Evolutionary conservation across 2,329 filamentous ascomycete species (phyloP), one percentile per base, ranked within the genome.

Genomic region (Bisporella sp.): DNA sequence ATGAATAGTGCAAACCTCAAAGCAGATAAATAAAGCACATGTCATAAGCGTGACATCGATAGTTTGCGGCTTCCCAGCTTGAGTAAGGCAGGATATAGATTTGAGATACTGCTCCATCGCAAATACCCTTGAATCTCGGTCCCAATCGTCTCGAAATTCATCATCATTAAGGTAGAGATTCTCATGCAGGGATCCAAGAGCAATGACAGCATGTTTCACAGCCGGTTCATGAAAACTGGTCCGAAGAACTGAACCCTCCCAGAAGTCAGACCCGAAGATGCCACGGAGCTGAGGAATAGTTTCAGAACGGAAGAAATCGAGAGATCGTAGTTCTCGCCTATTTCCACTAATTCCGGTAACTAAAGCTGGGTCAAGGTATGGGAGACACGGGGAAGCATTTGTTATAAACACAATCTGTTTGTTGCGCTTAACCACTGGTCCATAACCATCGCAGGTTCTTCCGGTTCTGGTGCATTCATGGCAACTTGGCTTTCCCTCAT

Each of bases 221-320:
- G 55, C 51, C 3, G 54, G 52, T 32, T 57, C 54, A 2, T 71
- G 69, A 53, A 84, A 78, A 47, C 78, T 83, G 61, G 81, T 78
- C 55, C 79, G 76, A 12, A 84, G 63, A 3, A 85, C 78, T 11
- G 75, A 72, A 41, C 73, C 71, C 1, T 74, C 79, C 81, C 82
- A 85, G 60, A 85, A 85, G 2, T 73, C 69, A 31, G 74, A 75
- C 59, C 82, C 76, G 53, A 84, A 85, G 59, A 80, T 84, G 8
- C 81, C 80, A 0, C 81, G 82, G 6, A 85, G 68, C 57, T 82
- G 79, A 33, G 68, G 74, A 2, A 79, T 77, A 0, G 82, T 83
- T 37, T 77, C 76, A 28, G 73, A 66, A 39, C 74, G 74, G 58
- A 84, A 84, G 12, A 82, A 66, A 48, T 79, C 73, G 58, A 83